phyloP scores from a whole-genome alignment of 768 basidiomycete species.

The Daedaleopsis nitida region DNA sequence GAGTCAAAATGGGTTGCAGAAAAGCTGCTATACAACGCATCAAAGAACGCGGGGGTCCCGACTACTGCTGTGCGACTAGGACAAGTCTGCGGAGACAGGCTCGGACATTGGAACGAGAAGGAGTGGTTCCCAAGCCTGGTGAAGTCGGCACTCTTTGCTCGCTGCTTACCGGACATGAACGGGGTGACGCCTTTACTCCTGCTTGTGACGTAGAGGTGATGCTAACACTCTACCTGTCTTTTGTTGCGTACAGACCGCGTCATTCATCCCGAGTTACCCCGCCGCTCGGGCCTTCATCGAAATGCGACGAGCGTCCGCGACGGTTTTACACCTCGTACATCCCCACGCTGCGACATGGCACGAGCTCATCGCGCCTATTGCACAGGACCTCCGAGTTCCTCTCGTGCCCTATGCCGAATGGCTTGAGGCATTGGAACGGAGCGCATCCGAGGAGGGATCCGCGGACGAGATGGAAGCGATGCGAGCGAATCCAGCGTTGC shows the following conservation, averaged over 20 bases:
- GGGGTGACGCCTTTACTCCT: not conserved
- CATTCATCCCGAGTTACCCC: slow-evolving; percentile 31
- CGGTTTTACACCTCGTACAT: slow-evolving; percentile 28
- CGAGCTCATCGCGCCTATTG: slow-evolving; percentile 17
- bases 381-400: slow-evolving; percentile 25
- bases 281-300: slow-evolving; percentile 31
- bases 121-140: slow-evolving; percentile 43
- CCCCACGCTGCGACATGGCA: slow-evolving; percentile 28
- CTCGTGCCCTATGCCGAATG: slow-evolving; percentile 30
- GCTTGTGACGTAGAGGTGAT: not conserved
- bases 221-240: not conserved
- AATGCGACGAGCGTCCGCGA: slow-evolving; percentile 15
- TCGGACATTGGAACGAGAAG: slow-evolving; percentile 36
- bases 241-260: slow-evolving; percentile 8
- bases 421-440: slow-evolving; percentile 16
- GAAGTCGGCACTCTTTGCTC: slow-evolving; percentile 10
- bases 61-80: slow-evolving; percentile 35
- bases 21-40: slow-evolving; percentile 22
- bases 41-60: slow-evolving; percentile 19
- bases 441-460: not conserved
- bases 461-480: not conserved
- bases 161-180: not conserved
- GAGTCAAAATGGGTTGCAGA: slow-evolving; percentile 38
- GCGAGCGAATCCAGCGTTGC: slow-evolving; percentile 4
- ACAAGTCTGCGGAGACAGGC: slow-evolving; percentile 35